Evolutionary conservation across 164 flowering plant species (phyloP), one percentile per base, ranked within the genome.

Genomic region (Vitis rotundifolia): DNA sequence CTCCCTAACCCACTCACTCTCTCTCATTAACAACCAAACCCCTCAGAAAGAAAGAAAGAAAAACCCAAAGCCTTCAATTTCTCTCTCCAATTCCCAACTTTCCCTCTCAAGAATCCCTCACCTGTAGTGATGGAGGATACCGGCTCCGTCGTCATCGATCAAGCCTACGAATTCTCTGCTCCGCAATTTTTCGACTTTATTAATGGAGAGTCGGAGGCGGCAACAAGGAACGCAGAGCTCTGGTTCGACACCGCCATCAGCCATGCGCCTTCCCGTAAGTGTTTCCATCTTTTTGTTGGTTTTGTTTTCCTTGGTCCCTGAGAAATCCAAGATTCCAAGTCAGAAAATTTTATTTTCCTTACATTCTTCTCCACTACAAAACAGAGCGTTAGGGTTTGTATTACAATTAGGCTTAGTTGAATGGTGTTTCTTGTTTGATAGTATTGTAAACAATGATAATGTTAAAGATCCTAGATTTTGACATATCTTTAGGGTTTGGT

Each of bases 251-350:
- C 73, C 26, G 85, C 88, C 48, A 83, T 80, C 62, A 75, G 84
- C 76, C 79, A 91, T 66, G 96, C 93, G 29, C 98, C 99, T 31
- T 95, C 97, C 11, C 97, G 97, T 92, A 80, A 31, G 94, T 77
- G 16, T 19, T 48, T 63, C 49, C 49, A 55, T 57, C 22, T 54
- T 64, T 12, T 53, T 29, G 47, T 22, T 51, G 60, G 55, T 49
- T 31, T 44, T 8, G 28, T 28, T n/a, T 55, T 56, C 9, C 63
- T 59, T 26, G 28, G 8, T 16, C 67, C 16, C 0, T 37, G 44
- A 37, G 44, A 37, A 37, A 3, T 37, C 44, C 44, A 37, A 37
- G 44, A 37, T 37, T 37, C 44, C 44, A 0, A 37, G 44, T 37
- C 7, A 37, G 44, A 37, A 3, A 37, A 3, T 37, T 37, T 3